phyloP scores from a whole-genome alignment of 2,329 filamentous ascomycete genomes.

The Mollisia scopiformis region DNA sequence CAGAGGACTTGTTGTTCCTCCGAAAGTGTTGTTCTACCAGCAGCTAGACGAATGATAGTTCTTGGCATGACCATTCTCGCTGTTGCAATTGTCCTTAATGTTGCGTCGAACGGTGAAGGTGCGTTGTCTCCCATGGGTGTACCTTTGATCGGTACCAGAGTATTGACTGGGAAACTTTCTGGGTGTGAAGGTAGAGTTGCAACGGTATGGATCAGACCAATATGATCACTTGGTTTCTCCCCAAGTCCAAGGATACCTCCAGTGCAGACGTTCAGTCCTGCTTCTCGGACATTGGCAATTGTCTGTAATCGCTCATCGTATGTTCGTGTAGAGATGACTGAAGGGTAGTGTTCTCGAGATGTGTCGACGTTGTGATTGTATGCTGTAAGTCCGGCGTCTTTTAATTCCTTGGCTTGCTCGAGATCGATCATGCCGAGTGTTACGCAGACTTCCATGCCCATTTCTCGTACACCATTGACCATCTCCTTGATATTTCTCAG shows the following conservation, averaged over 20 bases:
- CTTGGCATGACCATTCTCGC: conserved; percentile 81
- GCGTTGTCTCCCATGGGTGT: conserved; percentile 79
- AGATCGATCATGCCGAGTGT: conserved; percentile 91
- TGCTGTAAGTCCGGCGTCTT: conserved; percentile 81
- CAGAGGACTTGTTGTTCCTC: conserved; percentile 90
- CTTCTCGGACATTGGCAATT: conserved; percentile 77
- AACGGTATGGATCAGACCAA: conserved; percentile 83
- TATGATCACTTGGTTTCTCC: conserved; percentile 76
- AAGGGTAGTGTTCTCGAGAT: conserved; percentile 85
- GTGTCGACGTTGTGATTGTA: conserved; percentile 97
- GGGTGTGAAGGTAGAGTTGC: conserved; percentile 80
- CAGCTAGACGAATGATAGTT: conserved; percentile 86
- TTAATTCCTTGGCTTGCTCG: conserved; percentile 79
- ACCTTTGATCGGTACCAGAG: conserved; percentile 86
- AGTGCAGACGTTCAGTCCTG: conserved; percentile 88
- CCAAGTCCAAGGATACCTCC: conserved; percentile 87
- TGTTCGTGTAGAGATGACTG: conserved; percentile 79
- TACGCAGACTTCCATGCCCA: conserved; percentile 93
- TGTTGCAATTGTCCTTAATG: conserved; percentile 82
- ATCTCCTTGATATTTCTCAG: conserved; percentile 85
- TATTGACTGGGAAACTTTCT: conserved; percentile 90
- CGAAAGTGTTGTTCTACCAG: conserved; percentile 79
- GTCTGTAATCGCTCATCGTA: conserved; percentile 89
- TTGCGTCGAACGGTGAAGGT: conserved; percentile 74
- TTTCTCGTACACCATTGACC: conserved; percentile 76